Percentiles rank a stretch among this genome's conserved stretches.
These are phyloP conservation scores for Paramyrothecium roridum DNA, from an alignment of 2,329 filamentous ascomycete genomes.

Conservation along the genomic window DNA sequence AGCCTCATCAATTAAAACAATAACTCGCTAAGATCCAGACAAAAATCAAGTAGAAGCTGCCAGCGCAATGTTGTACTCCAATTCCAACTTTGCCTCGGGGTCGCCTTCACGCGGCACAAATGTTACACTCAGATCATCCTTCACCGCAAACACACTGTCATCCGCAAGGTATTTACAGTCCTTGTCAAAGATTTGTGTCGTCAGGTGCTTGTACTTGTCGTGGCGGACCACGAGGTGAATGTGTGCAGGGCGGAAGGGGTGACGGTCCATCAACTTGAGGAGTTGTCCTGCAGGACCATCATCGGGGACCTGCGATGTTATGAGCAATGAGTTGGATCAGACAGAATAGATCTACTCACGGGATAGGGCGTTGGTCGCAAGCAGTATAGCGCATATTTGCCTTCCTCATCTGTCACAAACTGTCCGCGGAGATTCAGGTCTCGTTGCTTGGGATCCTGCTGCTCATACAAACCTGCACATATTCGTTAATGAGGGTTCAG, in stretches of 20 bases:
- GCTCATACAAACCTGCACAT: constrained; percentile 54
- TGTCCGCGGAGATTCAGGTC: constrained; percentile 74
- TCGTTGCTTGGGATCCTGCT: constrained; percentile 67
- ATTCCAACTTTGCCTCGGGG: constrained; percentile 50
- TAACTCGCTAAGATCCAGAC: neutral
- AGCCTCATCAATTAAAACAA: too few relatives aligned
- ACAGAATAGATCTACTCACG: constrained; percentile 15
- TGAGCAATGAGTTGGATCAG: neutral
- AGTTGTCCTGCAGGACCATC: constrained; percentile 53
- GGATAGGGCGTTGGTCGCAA: constrained; percentile 57
- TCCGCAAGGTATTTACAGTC: constrained; percentile 57
- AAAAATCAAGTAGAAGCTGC: constrained; percentile 2
- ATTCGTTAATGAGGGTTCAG: neutral
- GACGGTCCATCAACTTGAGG: constrained; percentile 51
- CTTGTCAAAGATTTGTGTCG: constrained; percentile 71
- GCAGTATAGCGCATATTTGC: constrained; percentile 61
- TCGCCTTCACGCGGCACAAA: constrained; percentile 35
- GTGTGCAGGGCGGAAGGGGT: constrained; percentile 56
- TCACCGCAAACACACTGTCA: constrained; percentile 53
- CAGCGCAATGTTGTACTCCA: constrained; percentile 60
- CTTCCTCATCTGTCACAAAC: constrained; percentile 64
- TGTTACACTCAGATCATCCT: constrained; percentile 43
- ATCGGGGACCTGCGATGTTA: constrained; percentile 26
- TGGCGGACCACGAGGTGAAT: constrained; percentile 55
- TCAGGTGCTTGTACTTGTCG: constrained; percentile 63